These are phyloP conservation scores for Delitschia confertaspora DNA, from an alignment of 495 filamentous ascomycete genomes.

Conservation along the genomic window DNA sequence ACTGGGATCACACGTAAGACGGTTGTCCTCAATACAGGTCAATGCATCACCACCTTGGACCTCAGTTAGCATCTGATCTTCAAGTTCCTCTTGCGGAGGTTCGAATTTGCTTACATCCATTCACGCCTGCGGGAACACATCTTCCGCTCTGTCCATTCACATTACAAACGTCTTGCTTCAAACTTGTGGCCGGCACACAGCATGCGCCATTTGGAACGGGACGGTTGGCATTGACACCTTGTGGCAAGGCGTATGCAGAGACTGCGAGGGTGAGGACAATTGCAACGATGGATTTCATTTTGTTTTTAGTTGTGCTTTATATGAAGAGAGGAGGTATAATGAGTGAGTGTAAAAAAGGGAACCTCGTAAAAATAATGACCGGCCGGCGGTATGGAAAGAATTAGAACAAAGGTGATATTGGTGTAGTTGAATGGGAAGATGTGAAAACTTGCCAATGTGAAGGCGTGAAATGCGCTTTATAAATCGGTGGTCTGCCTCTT, in stretches of 20 bases:
- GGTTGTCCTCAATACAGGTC: slow-evolving; percentile 9
- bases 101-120: slow-evolving; percentile 7
- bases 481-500: too few species aligned
- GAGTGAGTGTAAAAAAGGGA: too few species aligned
- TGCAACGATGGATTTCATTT: slow-evolving; percentile 6
- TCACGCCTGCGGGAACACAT: slow-evolving; percentile 8
- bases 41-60: slow-evolving; percentile 8
- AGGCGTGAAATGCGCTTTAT: too few species aligned
- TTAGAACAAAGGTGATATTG: too few species aligned
- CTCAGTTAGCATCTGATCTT: slow-evolving; percentile 1
- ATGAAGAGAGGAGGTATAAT: too few species aligned
- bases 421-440: too few species aligned
- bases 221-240: slow-evolving; percentile 7
- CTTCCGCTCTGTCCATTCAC: slow-evolving; percentile 9
- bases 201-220: slow-evolving; percentile 15
- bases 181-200: slow-evolving; percentile 3
- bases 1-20: slow-evolving; percentile 12
- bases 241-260: background rate
- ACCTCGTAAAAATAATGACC: too few species aligned
- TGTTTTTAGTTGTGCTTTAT: too few species aligned
- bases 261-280: slow-evolving; percentile 3
- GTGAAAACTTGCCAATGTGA: too few species aligned
- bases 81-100: background rate
- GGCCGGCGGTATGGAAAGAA: too few species aligned
- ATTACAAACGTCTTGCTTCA: slow-evolving; percentile 17